Percentiles rank a stretch among this genome's conserved stretches.
These are phyloP conservation scores for Pseudevernia furfuracea DNA, from an alignment of 495 filamentous ascomycete genomes.

Conservation along the genomic window DNA sequence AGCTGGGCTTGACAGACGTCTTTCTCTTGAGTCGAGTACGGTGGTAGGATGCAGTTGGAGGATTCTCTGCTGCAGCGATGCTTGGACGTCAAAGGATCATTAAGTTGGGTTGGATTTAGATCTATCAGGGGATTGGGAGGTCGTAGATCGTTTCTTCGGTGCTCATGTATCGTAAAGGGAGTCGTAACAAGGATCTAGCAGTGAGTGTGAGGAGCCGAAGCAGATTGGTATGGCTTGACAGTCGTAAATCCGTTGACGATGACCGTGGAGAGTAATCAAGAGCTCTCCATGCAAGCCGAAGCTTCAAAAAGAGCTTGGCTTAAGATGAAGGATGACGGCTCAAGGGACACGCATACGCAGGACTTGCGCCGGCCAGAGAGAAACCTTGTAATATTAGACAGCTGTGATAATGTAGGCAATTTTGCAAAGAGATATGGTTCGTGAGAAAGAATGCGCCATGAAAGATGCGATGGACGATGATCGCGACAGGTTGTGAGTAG, in stretches of 20 bases:
- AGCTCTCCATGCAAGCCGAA: conserved; percentile 14
- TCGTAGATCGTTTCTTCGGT: conserved; percentile 24
- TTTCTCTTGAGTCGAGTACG: conserved; percentile 2
- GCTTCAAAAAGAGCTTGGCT: conserved; percentile 9
- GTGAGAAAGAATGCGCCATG: conserved; percentile 7
- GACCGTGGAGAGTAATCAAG: conserved; percentile 11
- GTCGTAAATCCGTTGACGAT: conserved; percentile 11
- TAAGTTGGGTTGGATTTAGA: conserved; percentile 7
- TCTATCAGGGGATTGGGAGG: conserved; percentile 16
- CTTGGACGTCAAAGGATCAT: not conserved
- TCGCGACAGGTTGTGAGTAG: not conserved
- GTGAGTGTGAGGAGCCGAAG: conserved; percentile 13
- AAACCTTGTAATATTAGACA: not conserved
- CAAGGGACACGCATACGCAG: conserved; percentile 2
- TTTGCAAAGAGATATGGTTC: not conserved
- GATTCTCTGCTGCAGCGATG: not conserved
- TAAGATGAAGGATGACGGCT: not conserved
- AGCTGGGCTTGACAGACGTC: conserved; percentile 1
- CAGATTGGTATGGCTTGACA: conserved; percentile 6
- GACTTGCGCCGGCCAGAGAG: no score
- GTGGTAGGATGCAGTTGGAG: conserved; percentile 2
- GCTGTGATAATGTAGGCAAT: not conserved
- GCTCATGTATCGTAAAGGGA: conserved; percentile 17
- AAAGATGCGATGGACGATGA: not conserved
- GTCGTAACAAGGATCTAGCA: conserved; percentile 14